These are phyloP conservation scores for Schrenkiella parvula DNA, from an alignment of 345 rosid species.

Conservation along the genomic window DNA sequence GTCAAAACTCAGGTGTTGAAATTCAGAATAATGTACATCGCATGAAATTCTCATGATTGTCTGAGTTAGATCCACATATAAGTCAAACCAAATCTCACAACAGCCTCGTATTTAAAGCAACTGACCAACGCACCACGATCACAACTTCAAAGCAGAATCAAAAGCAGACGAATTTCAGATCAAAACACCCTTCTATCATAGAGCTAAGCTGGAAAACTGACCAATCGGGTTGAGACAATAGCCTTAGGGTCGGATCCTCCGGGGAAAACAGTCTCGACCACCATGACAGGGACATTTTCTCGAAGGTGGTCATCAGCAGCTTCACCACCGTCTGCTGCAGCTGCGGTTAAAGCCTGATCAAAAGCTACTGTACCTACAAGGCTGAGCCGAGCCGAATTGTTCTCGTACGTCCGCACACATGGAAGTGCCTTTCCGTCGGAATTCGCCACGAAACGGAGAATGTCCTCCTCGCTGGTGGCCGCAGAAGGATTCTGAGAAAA, in stretches of 20 bases:
- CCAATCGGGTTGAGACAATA: slow-evolving; percentile 78
- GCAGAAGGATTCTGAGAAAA: slow-evolving; percentile 34
- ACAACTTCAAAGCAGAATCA: not conserved
- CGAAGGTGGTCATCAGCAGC: slow-evolving; percentile 69
- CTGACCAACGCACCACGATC: not conserved
- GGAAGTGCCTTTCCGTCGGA: slow-evolving; percentile 62
- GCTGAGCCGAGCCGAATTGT: slow-evolving; percentile 59
- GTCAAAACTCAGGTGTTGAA: not conserved
- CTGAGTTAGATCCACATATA: not conserved
- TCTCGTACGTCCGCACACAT: slow-evolving; percentile 77
- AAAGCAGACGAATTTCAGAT: not conserved
- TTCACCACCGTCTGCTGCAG: slow-evolving; percentile 89
- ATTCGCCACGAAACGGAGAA: slow-evolving; percentile 59
- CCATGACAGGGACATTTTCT: slow-evolving; percentile 64
- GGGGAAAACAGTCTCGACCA: slow-evolving; percentile 80
- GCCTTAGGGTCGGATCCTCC: slow-evolving; percentile 50
- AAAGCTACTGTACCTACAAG: slow-evolving; percentile 71
- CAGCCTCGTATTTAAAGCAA: not conserved
- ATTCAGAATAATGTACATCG: not conserved
- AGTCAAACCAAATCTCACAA: not conserved
- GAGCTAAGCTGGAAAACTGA: slow-evolving; percentile 32
- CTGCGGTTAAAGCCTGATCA: slow-evolving; percentile 83
- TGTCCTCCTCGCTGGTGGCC: slow-evolving; percentile 39
- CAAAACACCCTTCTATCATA: no score
- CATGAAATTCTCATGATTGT: not conserved